Base-by-base conservation (phyloP, 2,329 filamentous ascomycete species). In the Penicillium sp. region DNA sequence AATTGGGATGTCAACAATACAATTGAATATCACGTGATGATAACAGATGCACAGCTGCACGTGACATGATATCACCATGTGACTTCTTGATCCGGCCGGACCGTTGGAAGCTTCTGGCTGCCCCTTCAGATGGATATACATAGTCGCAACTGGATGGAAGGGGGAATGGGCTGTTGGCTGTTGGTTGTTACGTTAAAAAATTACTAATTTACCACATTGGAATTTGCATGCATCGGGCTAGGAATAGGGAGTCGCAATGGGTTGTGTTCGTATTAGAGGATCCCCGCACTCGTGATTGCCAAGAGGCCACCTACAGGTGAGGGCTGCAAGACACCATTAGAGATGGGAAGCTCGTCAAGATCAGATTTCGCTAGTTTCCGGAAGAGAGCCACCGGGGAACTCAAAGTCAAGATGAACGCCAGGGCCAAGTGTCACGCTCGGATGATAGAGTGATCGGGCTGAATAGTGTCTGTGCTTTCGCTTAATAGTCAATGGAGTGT, bases 1-100 rank as follows among this genome's bases (percentile, higher is more conserved):
- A n/a, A n/a, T n/a, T 11, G 6, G 7, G 26, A 43, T 45, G 21
- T 46, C 47, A 61, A 57, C 45, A 60, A 48, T 28, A 2, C 11
- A 52, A n/a, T n/a, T n/a, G n/a, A n/a, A 34, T 13, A 28, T 56
- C 59, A 61, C 60, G 60, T 62, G 60, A 1, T 33, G 58, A 62
- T 61, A 57, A 21, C 7, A 14, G 29, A n/a, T 36, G 2, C 2
- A 3, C 18, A 19, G 11, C 9, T n/a, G 37, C 51, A 54, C 48
- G 47, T 54, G 51, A 13, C 2, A 9, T 55, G 10, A n/a, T 18
- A 11, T 40, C 28, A 28, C 3, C 31, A n/a, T 13, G 33, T 36
- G 33, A 36, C 14, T 37, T 19, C 8, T 9, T 37, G 18, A 37
- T 37, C 16, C 34, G 34, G 34, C n/a, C n/a, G n/a, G n/a, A n/a